Base-by-base conservation (phyloP, 192 early-diverging fungal genomes). In the Backusella mclennaniae region DNA sequence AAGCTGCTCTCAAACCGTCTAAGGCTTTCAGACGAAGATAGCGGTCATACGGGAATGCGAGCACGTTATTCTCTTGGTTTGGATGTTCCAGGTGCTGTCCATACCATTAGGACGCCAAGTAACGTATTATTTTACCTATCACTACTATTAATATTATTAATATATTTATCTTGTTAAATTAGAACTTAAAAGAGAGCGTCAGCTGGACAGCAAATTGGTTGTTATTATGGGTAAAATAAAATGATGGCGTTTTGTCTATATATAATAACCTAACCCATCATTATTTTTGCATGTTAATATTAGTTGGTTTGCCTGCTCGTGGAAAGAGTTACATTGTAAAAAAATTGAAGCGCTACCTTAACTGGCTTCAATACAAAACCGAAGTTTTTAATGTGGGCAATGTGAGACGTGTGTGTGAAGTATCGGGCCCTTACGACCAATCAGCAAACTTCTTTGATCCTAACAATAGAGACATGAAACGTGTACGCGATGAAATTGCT, bases 321-420 rank as follows among this genome's bases (percentile, higher is more conserved):
- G 98, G 98, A 31, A 99, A 99, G 84, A 89, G 88, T 88, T 96
- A 98, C 76, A 92, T 99, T 74, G 95, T 95, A 82, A 97, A 98
- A 76, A 99, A 99, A 79, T 88, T 99, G 26, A 90, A 91, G 77
- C 91, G 96, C 46, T 99, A 96, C 86, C 84, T 94, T 81, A 92
- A 88, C 14, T 93, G 91, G 90, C 85, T 94, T 31, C 91, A 91
- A 29, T 96, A 92, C 73, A 87, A 92, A 74, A 93, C 93, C 6
- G 91, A 89, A 78, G 92, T 93, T 6, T 97, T 99, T 80, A 99
- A 99, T 76, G 98, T 99, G 6, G 98, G 98, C 73, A 98, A 98
- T 85, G 85, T 93, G 8, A 88, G 98, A 63, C 89, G 98, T 59
- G 89, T 92, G 35, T 66, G 69, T 35, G 46, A 74, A 42, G 85